phyloP scores from a whole-genome alignment of 2,329 filamentous ascomycete species.

The Stenocarpella maydis region DNA sequence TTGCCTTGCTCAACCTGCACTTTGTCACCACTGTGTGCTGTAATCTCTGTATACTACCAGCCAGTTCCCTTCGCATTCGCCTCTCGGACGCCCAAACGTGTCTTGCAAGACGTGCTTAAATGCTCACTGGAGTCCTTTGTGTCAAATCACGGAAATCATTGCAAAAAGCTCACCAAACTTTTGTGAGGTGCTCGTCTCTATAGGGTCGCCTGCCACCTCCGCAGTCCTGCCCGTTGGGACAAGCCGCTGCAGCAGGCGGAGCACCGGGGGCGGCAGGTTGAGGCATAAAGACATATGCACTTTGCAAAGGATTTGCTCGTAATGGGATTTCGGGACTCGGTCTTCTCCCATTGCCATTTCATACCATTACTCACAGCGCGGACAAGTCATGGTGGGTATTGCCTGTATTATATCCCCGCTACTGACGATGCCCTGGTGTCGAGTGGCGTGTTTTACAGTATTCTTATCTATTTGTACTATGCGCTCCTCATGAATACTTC shows the following conservation, averaged over 20 bases:
- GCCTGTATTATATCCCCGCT: background rate
- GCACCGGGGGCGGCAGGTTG: background rate
- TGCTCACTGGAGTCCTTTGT: background rate
- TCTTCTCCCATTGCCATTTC: background rate
- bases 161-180: no score
- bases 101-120: no score
- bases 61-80: background rate
- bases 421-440: background rate
- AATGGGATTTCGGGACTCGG: background rate
- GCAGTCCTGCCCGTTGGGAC: background rate
- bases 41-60: background rate
- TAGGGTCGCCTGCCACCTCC: background rate
- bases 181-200: no score
- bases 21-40: background rate
- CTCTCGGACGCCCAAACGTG: no score
- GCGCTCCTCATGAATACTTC: background rate
- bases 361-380: no score
- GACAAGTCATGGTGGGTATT: no score
- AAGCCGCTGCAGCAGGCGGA: no score
- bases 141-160: no score
- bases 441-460: slow-evolving; percentile 7
- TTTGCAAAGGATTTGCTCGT: no score
- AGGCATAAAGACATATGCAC: background rate
- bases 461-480: background rate
- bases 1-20: no score